Conservation (phyloP, 23 red algal species). For the Porphyridium purpureum region DNA sequence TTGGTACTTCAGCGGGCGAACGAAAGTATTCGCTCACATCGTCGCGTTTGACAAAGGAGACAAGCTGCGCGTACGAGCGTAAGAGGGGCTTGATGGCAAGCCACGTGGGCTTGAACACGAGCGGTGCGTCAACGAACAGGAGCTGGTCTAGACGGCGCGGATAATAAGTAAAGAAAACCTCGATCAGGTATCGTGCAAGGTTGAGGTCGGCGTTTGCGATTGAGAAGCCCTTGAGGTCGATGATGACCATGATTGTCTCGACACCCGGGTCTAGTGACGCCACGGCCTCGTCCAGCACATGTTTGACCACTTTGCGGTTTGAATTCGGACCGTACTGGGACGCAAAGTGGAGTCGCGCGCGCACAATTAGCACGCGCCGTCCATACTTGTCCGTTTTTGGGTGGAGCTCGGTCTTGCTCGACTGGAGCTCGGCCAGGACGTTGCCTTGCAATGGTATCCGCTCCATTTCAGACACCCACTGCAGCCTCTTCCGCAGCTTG, state of each 20-base stretch:
- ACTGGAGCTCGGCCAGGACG: background rate
- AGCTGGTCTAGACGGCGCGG: background rate
- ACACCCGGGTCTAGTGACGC: background rate
- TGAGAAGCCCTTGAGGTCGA: background rate
- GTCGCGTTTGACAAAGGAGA: background rate
- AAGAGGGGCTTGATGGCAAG: background rate
- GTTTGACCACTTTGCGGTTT: background rate
- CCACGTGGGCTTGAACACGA: background rate
- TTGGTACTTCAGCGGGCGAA: too few relatives aligned
- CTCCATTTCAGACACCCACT: background rate
- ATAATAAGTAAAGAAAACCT: slow-evolving; percentile 1
- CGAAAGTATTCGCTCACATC: background rate
- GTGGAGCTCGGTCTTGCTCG: background rate
- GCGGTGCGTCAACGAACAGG: background rate
- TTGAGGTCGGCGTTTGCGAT: background rate
- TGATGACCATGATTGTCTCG: background rate
- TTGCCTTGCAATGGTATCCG: background rate
- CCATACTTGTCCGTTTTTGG: background rate
- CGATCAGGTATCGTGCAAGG: background rate
- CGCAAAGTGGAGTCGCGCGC: background rate
- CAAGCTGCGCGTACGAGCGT: background rate
- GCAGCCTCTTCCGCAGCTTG: background rate
- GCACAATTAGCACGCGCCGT: background rate
- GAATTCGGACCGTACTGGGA: background rate
- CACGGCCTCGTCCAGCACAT: background rate